Evolutionary conservation across 2,329 filamentous ascomycete species (phyloP), one percentile per base, ranked within the genome.

Genomic region (Colletotrichum melonis): DNA sequence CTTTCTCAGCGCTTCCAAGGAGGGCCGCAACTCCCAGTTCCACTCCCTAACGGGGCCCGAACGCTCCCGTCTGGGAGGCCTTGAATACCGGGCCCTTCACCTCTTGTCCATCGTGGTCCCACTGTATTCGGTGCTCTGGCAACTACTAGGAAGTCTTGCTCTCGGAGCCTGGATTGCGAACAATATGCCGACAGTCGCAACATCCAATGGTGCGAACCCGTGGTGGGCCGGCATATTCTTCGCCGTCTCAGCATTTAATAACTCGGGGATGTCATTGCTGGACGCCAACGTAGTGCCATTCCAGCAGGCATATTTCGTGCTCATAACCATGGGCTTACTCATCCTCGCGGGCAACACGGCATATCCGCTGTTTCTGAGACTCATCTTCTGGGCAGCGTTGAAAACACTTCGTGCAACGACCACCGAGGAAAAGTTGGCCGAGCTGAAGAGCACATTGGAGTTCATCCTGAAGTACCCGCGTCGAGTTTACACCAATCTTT

Each of bases 181-280:
- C 71, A 86, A 91, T 74, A 85, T 86, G 56, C 82, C 89, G 1
- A 81, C 82, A 9, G 82, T 85, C 4, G 85, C 90, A 1, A 78
- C 81, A 2, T 81, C 79, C 5, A 92, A 93, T 78, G 89, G 88
- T 14, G 85, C 92, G 67, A 89, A 90, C 71, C 89, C 92, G 42
- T 93, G 90, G 89, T 93, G 92, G 91, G 84, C 90, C 2, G 92
- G 92, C 54, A 87, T 90, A 57, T 94, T 93, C 82, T 91, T 92
- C 74, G 90, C 89, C 2, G 87, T 90, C 5, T 92, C 90, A 22
- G 92, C 91, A 0, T 94, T 93, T 80, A 93, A 92, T 81, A 93
- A 93, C 76, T 91, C 88, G n/a, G 91, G 92, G 54, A 92, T 94
- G 90, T 89, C 88, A 24, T 83, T 93, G 46, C 82, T 93, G 14